phyloP scores from a whole-genome alignment of 2,329 filamentous ascomycete species.

The Fusarium sp. region DNA sequence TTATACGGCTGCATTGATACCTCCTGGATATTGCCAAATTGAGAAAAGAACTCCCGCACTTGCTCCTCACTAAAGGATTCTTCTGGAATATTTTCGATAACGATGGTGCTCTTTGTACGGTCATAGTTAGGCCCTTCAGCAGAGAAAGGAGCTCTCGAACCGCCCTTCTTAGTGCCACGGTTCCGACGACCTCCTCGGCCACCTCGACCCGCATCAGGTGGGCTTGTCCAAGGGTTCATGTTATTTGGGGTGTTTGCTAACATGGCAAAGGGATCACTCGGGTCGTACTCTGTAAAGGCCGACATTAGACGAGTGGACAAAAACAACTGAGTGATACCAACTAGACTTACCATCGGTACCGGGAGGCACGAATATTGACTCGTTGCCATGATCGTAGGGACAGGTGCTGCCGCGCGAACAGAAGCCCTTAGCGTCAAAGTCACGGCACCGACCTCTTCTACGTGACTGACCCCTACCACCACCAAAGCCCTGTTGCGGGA shows the following conservation, averaged over 20 bases:
- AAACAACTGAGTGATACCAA: neutral
- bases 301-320: constrained; percentile 24
- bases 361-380: constrained; percentile 57
- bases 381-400: constrained; percentile 75
- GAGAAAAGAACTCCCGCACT: constrained; percentile 76
- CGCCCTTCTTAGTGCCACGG: constrained; percentile 49
- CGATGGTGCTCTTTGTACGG: constrained; percentile 73
- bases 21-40: constrained; percentile 76
- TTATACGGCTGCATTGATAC: constrained; percentile 76
- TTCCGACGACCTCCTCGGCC: constrained; percentile 55
- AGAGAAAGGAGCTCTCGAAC: constrained; percentile 70
- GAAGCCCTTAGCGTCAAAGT: constrained; percentile 80
- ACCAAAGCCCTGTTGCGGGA: constrained; percentile 49
- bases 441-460: constrained; percentile 68
- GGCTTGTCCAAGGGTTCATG: constrained; percentile 39
- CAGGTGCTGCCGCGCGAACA: constrained; percentile 77
- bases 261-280: constrained; percentile 47
- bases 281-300: constrained; percentile 50
- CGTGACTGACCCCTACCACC: constrained; percentile 48
- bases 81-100: constrained; percentile 82
- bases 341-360: constrained; percentile 46
- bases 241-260: constrained; percentile 33
- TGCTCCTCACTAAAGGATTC: constrained; percentile 75
- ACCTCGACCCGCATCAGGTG: constrained; percentile 44
- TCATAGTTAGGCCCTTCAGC: constrained; percentile 73